Base-by-base conservation (phyloP, 805 yeast species). In the Candida sanyiensis region DNA sequence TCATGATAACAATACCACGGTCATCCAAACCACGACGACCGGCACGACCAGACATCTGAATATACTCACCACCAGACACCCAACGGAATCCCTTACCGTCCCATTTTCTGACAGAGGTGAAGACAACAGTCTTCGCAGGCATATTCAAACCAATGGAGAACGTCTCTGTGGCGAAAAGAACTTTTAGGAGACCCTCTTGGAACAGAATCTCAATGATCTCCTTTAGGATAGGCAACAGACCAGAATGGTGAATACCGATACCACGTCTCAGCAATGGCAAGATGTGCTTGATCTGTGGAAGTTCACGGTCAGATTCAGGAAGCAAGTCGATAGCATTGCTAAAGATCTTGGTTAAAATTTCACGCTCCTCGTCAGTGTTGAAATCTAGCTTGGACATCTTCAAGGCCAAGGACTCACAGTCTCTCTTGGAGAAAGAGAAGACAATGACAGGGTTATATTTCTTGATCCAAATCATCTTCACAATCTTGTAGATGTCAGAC, bases 1-100 rank as follows among this genome's bases (percentile, higher is more conserved):
- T 93, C 93, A 93, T 85, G 50, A 93, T 93, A 35, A 93, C 99
- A 62, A 93, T 88, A 66, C 99, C 99, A 61, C 98, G 83, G 61
- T 93, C 98, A 72, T 93, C 99, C 52, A 93, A 74, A 57, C 99
- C 99, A 73, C 98, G 85, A 72, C 98, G 89, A 52, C 99, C 99
- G 17, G 99, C 99, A 64, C 99, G 80, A 49, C 99, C 99, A 32
- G 96, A 86, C 99, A 93, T 93, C 67, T 93, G 99, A 57, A 93
- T 93, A 64, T 93, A 93, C 66, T 93, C 99, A 69, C 99, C 99
- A 43, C 98, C 98, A 40, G 96, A 85, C 23, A 93, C 97, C 98
- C 98, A 93, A 64, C 99, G 80, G 71, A 90, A 88, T 15, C 90
- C 95, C 46, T 77, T 79, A 52, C 98, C 98, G 66, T 93, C 99